These are phyloP conservation scores for Trebouxia sp. DNA, from an alignment of 139 green algal species.

Conservation along the genomic window DNA sequence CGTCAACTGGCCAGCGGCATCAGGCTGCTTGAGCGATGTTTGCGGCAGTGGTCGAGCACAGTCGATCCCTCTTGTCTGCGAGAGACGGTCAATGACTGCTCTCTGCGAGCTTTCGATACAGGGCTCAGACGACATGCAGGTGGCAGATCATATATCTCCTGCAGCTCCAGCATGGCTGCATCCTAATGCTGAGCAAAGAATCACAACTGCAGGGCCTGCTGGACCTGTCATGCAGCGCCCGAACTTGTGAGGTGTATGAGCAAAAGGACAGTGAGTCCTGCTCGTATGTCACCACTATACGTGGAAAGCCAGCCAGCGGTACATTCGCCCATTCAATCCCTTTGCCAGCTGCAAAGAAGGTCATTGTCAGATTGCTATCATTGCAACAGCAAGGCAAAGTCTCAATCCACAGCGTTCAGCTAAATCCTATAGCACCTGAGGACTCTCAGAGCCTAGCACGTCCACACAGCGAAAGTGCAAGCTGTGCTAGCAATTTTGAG, in stretches of 20 bases:
- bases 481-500: not conserved
- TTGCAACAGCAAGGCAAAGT: not conserved
- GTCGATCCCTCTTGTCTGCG: not conserved
- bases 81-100: not conserved
- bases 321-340: not conserved
- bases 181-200: not conserved
- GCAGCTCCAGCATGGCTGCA: not conserved
- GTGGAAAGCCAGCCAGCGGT: not conserved
- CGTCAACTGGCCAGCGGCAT: not conserved
- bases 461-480: not conserved
- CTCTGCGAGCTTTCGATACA: not conserved
- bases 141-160: not conserved
- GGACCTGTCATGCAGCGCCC: not conserved
- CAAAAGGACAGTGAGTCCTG: not conserved
- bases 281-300: not conserved
- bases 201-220: not conserved
- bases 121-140: not conserved
- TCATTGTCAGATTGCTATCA: not conserved
- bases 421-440: not conserved
- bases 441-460: not conserved
- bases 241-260: conserved; percentile 13
- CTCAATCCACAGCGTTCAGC: not conserved
- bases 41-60: not conserved
- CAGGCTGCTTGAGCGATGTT: not conserved
- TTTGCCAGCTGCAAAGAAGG: not conserved